Base-by-base conservation (phyloP, 805 yeast genomes). In the Ogataea siamensis region DNA sequence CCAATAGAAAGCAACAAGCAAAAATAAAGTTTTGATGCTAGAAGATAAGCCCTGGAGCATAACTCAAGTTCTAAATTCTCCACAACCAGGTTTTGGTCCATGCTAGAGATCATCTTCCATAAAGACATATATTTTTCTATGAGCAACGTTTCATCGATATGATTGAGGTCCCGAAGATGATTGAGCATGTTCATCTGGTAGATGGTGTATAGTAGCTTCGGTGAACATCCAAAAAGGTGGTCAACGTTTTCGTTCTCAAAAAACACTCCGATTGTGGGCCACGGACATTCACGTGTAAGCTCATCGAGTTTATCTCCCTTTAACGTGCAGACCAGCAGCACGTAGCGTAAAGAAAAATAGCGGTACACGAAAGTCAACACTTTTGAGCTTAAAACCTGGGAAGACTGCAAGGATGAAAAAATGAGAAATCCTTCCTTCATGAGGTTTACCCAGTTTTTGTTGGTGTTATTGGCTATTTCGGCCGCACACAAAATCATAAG, bases 181-280 rank as follows among this genome's bases (percentile, higher is more conserved):
- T 49, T 51, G 7, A 54, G 37, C 25, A 40, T 42, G 5, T 55
- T 45, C 4, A 57, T 37, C n/a, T 50, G 38, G 30, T 54, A 48
- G 16, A 60, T 54, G 3, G 49, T 34, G 33, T 47, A 34, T 3
- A 60, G 34, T 10, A 62, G 46, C 28, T 49, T 34, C 2, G 66
- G 64, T 0, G 66, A 59, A 39, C 65, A 60, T 4, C 67, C 66
- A 43, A 57, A 53, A 57, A 61, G 51, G 25, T 59, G 59, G 32
- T 62, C 67, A 9, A 61, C 47, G 5, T 34, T 31, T 17, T 47
- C 47, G 24, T 31, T 41, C n/a, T 50, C 47, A 39, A 58, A 62
- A 19, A 58, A 45, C 3, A 23, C 18, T 7, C 44, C 53, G 3
- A 61, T 45, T 5, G 49, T 32, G 16, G 57, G 59, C 56, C 62